phyloP scores from a whole-genome alignment of 495 filamentous ascomycete species.

The Trichoderma reesei region DNA sequence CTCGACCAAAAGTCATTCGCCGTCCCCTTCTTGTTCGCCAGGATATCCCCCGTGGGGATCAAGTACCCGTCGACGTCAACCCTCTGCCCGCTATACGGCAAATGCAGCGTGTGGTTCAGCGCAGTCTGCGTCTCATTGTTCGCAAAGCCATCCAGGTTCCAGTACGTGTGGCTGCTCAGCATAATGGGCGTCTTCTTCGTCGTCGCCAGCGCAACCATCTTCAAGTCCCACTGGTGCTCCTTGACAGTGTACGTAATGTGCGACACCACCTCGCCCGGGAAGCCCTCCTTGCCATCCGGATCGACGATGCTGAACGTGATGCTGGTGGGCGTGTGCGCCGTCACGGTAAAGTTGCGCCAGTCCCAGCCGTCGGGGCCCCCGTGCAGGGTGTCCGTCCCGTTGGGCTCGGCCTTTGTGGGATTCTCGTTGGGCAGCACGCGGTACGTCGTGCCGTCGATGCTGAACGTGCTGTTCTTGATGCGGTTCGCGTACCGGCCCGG shows the following conservation, averaged over 20 bases:
- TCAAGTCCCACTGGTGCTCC: slow-evolving; percentile 42
- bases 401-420: slow-evolving; percentile 30
- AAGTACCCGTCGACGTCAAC: slow-evolving; percentile 65
- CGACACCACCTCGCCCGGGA: slow-evolving; percentile 70
- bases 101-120: slow-evolving; percentile 62
- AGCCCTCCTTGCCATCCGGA: slow-evolving; percentile 57
- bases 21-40: slow-evolving; percentile 47
- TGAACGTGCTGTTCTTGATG: slow-evolving; percentile 77
- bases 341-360: slow-evolving; percentile 69
- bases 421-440: slow-evolving; percentile 66
- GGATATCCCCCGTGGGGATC: slow-evolving; percentile 69
- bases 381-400: slow-evolving; percentile 63
- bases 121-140: slow-evolving; percentile 49
- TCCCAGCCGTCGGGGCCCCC: slow-evolving; percentile 78
- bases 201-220: slow-evolving; percentile 44
- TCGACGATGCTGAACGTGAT: slow-evolving; percentile 78
- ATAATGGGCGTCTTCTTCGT: slow-evolving; percentile 57
- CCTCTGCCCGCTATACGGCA: slow-evolving; percentile 62
- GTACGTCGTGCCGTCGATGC: slow-evolving; percentile 54
- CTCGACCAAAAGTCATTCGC: slow-evolving; percentile 65
- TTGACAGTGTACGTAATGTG: slow-evolving; percentile 62
- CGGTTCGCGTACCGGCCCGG: slow-evolving; percentile 78
- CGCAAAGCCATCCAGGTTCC: slow-evolving; percentile 77
- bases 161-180: slow-evolving; percentile 63
- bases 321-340: slow-evolving; percentile 51